Base-by-base conservation (phyloP, 2,329 filamentous ascomycete species). In the Pseudogymnoascus sp. region DNA sequence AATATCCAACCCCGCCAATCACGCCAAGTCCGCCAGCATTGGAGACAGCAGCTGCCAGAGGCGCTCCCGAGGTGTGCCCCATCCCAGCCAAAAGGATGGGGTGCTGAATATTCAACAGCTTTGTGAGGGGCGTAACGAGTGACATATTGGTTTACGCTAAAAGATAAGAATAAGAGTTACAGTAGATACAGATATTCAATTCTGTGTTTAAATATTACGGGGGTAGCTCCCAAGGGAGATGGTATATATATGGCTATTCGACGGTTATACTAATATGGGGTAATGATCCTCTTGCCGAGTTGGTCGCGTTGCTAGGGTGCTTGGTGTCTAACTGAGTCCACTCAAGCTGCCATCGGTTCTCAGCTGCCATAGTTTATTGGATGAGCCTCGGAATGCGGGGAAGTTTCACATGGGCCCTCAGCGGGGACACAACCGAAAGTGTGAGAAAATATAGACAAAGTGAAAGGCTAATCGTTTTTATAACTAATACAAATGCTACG, bases 51-150 rank as follows among this genome's bases (percentile, higher is more conserved):
- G 95, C 95, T 62, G 95, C 95, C 73, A 99, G 87, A 82, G 92
- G 96, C 63, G 95, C 95, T 60, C 95, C 95, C 65, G 95, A 95
- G 64, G 95, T 95, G 67, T 97, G 95, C 82, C 97, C 97, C 95
- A 99, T 99, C 76, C 95, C 95, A 71, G 95, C 95, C 66, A 99
- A 87, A 73, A 99, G 82, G 74, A 99, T 82, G 65, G 95, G 95
- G 80, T 99, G 95, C 76, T 96, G 90, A 85, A 99, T 97, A 82
- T 91, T 90, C 79, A 99, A 89, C 68, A 97, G 89, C 84, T 97
- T 93, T 70, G 95, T 99, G 72, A 93, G 82, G 69, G 90, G 87
- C 62, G 95, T 97, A 73, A 90, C 90, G 77, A 99, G 88, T 81
- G 90, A 83, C 81, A 93, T 90, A 93, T 76, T 65, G 35, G 19